A percentile compares a stretch with the other conserved stretches of the same genome.
Evolutionary conservation across 805 yeast genomes (phyloP).

Genomic region (Lipomyces mesembrius): DNA sequence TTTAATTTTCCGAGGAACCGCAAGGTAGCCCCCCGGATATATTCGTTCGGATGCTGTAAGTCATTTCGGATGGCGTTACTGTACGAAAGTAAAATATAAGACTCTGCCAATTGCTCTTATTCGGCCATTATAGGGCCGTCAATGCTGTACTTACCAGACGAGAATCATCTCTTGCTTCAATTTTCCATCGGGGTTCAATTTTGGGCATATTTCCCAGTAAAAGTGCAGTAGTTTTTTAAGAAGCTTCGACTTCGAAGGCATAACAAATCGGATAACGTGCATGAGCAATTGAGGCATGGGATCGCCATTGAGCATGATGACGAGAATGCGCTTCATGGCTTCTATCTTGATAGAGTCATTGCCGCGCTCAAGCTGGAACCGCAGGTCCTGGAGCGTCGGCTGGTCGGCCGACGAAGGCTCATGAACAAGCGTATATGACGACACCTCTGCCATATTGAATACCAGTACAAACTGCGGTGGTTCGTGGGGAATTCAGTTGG

Average conservation of each 20-base stretch:
- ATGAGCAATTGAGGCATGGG: conserved; percentile 89
- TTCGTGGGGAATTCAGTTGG: neutral
- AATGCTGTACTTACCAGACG: conserved; percentile 59
- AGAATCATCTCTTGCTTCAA: conserved; percentile 98
- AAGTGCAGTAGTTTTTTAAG: conserved; percentile 90
- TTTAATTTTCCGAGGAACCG: conserved; percentile 87
- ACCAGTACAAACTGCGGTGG: neutral
- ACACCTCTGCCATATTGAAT: conserved; percentile 32
- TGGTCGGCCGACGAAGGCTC: conserved; percentile 43
- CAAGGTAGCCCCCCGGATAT: conserved; percentile 91
- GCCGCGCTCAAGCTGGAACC: conserved; percentile 80
- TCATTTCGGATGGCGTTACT: conserved; percentile 94
- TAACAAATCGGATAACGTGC: conserved; percentile 95
- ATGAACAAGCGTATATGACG: conserved; percentile 36
- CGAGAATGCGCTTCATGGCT: conserved; percentile 85
- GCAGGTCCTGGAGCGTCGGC: conserved; percentile 70
- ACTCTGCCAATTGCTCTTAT: conserved; percentile 1
- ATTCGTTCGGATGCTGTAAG: conserved; percentile 97
- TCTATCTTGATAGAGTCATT: conserved; percentile 84
- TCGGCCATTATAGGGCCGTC: neutral
- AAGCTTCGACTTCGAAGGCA: conserved; percentile 92
- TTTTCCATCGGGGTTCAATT: conserved; percentile 83
- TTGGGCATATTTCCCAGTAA: conserved; percentile 98
- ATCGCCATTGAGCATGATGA: conserved; percentile 89
- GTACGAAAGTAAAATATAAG: neutral